Conservation (phyloP, 495 filamentous ascomycete species). For the Penicillium diatomitis region DNA sequence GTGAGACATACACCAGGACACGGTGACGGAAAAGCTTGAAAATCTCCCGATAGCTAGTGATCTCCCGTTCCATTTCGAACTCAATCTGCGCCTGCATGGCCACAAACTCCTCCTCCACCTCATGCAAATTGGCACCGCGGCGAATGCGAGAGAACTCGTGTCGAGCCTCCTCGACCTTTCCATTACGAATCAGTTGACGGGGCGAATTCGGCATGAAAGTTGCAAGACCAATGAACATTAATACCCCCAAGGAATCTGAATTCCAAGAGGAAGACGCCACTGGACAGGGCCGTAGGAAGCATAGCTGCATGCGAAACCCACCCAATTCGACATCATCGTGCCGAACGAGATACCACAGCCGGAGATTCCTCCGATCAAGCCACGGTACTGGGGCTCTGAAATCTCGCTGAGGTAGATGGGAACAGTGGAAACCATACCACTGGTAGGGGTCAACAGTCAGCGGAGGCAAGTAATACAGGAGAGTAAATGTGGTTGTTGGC, state of each 20-base stretch:
- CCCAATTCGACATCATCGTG: conserved; percentile 51
- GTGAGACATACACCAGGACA: conserved; percentile 33
- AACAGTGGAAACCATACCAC: conserved; percentile 47
- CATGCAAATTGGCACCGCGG: conserved; percentile 36
- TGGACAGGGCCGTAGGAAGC: conserved; percentile 45
- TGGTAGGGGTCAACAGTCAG: conserved; percentile 3
- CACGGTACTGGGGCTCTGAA: conserved; percentile 42
- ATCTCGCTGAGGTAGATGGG: conserved; percentile 53
- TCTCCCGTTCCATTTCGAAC: conserved; percentile 49
- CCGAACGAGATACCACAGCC: conserved; percentile 51
- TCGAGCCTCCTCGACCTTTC: conserved; percentile 41
- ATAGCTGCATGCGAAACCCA: conserved; percentile 48
- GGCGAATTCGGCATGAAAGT: conserved; percentile 55
- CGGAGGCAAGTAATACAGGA: background rate
- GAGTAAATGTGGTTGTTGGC: background rate
- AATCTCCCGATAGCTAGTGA: conserved; percentile 43
- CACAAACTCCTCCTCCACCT: conserved; percentile 45
- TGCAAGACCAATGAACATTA: conserved; percentile 45
- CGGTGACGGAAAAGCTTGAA: conserved; percentile 43
- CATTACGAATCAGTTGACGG: conserved; percentile 45
- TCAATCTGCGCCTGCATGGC: conserved; percentile 50
- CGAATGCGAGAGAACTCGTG: conserved; percentile 42
- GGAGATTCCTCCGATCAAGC: conserved; percentile 50
- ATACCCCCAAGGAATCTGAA: conserved; percentile 51
- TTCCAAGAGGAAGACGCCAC: conserved; percentile 48